These are phyloP conservation scores for Davidsoniella virescens DNA, from an alignment of 2,329 filamentous ascomycete species.

Conservation along the genomic window DNA sequence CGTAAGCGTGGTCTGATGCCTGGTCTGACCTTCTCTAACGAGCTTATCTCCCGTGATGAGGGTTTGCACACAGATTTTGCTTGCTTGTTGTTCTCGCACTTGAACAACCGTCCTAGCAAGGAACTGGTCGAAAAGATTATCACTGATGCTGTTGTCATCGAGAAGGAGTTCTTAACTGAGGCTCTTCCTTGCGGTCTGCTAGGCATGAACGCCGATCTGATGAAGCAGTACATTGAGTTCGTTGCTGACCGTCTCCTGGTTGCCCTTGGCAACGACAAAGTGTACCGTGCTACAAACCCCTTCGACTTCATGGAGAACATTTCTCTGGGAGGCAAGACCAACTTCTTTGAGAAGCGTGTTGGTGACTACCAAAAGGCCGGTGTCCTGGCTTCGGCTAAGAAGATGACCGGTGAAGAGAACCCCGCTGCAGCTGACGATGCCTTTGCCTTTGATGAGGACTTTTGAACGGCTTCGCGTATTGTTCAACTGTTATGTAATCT, in stretches of 20 bases:
- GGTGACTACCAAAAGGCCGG: slow-evolving; percentile 99
- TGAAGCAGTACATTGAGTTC: slow-evolving; percentile 99
- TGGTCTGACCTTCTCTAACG: slow-evolving; percentile 96
- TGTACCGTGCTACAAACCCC: slow-evolving; percentile 84
- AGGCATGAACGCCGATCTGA: slow-evolving; percentile 91
- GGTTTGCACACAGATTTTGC: slow-evolving; percentile 99
- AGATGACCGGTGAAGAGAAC: slow-evolving; percentile 31
- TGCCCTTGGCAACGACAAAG: slow-evolving; percentile 83
- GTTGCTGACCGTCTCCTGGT: slow-evolving; percentile 90
- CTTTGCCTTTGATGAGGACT: slow-evolving; percentile 93
- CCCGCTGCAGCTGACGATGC: slow-evolving; percentile 50
- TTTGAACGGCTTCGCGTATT: slow-evolving; percentile 38
- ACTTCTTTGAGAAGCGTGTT: slow-evolving; percentile 99
- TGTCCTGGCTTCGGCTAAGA: slow-evolving; percentile 86
- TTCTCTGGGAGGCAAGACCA: slow-evolving; percentile 95
- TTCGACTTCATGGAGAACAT: slow-evolving; percentile 99
- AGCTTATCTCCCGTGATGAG: slow-evolving; percentile 98
- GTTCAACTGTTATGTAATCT: too few relatives aligned
- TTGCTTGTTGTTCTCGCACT: slow-evolving; percentile 91
- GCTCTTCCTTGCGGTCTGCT: slow-evolving; percentile 83
- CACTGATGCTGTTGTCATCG: slow-evolving; percentile 80
- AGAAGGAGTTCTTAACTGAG: slow-evolving; percentile 96
- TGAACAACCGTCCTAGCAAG: slow-evolving; percentile 79
- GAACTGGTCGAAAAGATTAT: slow-evolving; percentile 75
- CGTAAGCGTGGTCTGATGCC: slow-evolving; percentile 99